Evolutionary conservation across 106 monocot genomes (phyloP).

Genomic region (Acanthochlamys bracteata): DNA sequence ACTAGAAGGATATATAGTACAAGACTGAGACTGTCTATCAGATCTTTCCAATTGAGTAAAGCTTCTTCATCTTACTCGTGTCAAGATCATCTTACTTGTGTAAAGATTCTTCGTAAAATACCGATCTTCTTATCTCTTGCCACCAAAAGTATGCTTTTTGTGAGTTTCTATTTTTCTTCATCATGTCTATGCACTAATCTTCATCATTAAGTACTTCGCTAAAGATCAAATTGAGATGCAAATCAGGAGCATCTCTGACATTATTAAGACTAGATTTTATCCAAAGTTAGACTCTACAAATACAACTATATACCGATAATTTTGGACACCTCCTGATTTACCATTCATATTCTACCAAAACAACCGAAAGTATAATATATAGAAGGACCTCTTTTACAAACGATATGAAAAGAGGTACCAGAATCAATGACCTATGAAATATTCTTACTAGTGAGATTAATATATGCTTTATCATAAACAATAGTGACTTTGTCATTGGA

Average conservation of each 20-base stretch:
- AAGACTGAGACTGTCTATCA: too few species aligned
- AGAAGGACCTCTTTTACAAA: background rate
- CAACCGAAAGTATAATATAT: background rate
- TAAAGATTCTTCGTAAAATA: background rate
- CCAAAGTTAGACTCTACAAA: slow-evolving; percentile 1
- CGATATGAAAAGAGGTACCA: slow-evolving; percentile 3
- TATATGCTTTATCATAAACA: background rate
- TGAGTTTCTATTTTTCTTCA: background rate
- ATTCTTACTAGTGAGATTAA: background rate
- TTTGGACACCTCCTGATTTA: background rate
- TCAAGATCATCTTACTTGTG: too few species aligned
- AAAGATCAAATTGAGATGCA: slow-evolving; percentile 5
- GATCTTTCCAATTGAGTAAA: too few species aligned
- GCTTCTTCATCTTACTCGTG: too few species aligned
- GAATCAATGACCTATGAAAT: slow-evolving; percentile 1
- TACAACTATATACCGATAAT: background rate
- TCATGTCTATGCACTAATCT: background rate
- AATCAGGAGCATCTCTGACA: slow-evolving; percentile 6
- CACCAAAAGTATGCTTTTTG: slow-evolving; percentile 5
- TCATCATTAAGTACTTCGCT: slow-evolving; percentile 1
- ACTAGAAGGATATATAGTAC: too few species aligned
- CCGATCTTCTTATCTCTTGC: slow-evolving; percentile 7
- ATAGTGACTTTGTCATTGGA: background rate
- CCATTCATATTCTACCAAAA: background rate
- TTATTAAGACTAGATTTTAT: background rate